Base-by-base conservation (phyloP, 1,284 basidiomycete species). In the Irpex lacteus region DNA sequence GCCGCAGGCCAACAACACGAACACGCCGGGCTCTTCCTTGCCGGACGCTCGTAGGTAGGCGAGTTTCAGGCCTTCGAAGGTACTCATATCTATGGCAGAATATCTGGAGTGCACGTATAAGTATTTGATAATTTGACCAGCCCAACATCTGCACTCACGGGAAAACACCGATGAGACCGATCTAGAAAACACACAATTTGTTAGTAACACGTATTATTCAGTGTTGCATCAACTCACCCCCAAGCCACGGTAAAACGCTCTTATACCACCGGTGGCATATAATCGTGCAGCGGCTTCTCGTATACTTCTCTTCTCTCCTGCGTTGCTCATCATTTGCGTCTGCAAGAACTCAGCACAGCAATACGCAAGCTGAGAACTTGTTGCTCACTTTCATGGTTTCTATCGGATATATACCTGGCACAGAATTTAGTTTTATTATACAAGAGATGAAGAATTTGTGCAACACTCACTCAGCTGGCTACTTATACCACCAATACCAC, bases 51-150 rank as follows among this genome's bases (percentile, higher is more conserved):
- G 85, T 60, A 91, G 78, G 74, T 96, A 96, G 1, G 90, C 85
- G 52, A 93, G 81, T 75, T 96, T 96, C 59, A 97, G 85, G 4
- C 93, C 92, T 78, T 97, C 95, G 65, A 96, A 97, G 0, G 95
- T 95, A 71, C 92, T 94, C 95, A 97, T 96, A 76, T 97, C 95
- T 68, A 97, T 97, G 6, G 95, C 95, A 19, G 91, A 91, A 75
- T 92, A 92, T 65, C 88, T 90, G 68, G 36, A 60, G 65, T 61
- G 63, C 13, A 65, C 2, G 40, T 26, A 19, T 18, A 4, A 26
- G 44, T 53, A 61, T 52, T 66, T 62, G 59, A 63, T 49, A 60
- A 62, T 40, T 59, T 47, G 44, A 60, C 60, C 58, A 61, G 65
- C 54, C 36, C 6, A 63, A n/a, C 34, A 19, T 5, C 8, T 58